These are phyloP conservation scores for Daldinia childiae DNA, from an alignment of 495 filamentous ascomycete species.

Conservation along the genomic window DNA sequence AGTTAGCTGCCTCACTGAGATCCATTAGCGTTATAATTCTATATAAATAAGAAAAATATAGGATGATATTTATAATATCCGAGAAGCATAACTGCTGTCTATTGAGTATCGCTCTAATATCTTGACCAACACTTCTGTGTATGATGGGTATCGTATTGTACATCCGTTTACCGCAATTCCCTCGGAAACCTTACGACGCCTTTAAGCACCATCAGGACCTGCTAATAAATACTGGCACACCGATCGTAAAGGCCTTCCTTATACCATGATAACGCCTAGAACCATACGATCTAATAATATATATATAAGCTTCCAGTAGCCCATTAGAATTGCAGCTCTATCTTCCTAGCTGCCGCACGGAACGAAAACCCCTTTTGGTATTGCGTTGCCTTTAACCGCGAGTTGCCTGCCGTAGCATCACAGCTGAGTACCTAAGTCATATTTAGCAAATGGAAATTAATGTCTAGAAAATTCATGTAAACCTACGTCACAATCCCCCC, in stretches of 20 bases:
- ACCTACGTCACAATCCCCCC: slow-evolving; percentile 65
- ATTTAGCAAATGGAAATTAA: slow-evolving; percentile 7
- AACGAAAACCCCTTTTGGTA: not conserved
- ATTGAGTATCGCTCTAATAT: not conserved
- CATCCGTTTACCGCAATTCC: not conserved
- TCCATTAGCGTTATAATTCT: not conserved
- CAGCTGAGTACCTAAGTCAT: slow-evolving; percentile 57
- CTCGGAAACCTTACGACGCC: not conserved
- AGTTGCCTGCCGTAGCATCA: slow-evolving; percentile 56
- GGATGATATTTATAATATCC: not conserved
- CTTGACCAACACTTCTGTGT: not conserved
- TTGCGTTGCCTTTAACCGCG: slow-evolving; percentile 6
- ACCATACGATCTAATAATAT: slow-evolving; percentile 10
- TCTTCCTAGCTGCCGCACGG: slow-evolving; percentile 15
- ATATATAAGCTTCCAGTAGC: not conserved
- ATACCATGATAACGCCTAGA: slow-evolving; percentile 12
- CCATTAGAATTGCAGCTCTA: not conserved
- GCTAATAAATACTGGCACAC: not conserved
- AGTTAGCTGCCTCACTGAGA: not conserved
- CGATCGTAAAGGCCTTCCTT: not conserved
- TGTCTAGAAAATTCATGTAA: not conserved
- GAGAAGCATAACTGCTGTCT: not conserved
- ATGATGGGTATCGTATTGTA: slow-evolving; percentile 21
- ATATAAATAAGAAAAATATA: not conserved
- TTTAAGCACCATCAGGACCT: not conserved